phyloP scores from a whole-genome alignment of 768 basidiomycete genomes.

The Amylocystis lapponica region DNA sequence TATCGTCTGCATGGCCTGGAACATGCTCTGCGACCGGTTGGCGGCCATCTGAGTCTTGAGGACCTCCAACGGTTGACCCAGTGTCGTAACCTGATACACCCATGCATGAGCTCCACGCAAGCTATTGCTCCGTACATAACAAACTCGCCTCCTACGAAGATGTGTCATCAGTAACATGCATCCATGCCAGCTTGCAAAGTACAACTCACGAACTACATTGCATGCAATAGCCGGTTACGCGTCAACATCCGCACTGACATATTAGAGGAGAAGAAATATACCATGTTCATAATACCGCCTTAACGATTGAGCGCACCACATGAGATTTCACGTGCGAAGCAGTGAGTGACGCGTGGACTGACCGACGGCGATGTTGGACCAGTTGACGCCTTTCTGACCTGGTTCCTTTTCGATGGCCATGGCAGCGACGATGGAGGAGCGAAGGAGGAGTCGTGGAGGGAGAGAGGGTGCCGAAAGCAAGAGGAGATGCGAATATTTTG shows the following conservation, averaged over 20 bases:
- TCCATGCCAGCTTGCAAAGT: slow-evolving; percentile 1
- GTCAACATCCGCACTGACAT: slow-evolving; percentile 6
- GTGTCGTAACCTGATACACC: slow-evolving; percentile 76
- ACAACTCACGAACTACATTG: slow-evolving; percentile 30
- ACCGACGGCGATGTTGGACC: slow-evolving; percentile 96
- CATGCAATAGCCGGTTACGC: not conserved
- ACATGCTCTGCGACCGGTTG: slow-evolving; percentile 88
- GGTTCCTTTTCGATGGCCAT: slow-evolving; percentile 86
- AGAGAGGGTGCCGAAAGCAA: slow-evolving; percentile 7
- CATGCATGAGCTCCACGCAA: not conserved
- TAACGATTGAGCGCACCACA: slow-evolving; percentile 14
- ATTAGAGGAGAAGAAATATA: slow-evolving; percentile 28
- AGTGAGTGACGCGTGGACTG: slow-evolving; percentile 28
- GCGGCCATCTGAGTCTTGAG: slow-evolving; percentile 99
- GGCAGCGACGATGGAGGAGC: slow-evolving; percentile 15
- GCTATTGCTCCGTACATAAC: not conserved
- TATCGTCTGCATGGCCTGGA: slow-evolving; percentile 76
- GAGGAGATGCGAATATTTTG: slow-evolving; percentile 14
- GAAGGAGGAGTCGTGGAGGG: slow-evolving; percentile 8
- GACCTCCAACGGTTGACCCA: slow-evolving; percentile 97
- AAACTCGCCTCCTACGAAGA: slow-evolving; percentile 62
- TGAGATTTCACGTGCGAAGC: slow-evolving; percentile 16
- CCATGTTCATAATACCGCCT: slow-evolving; percentile 99
- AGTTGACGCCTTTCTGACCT: slow-evolving; percentile 86
- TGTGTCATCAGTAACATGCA: slow-evolving; percentile 21